These are phyloP conservation scores for Aureobasidium pullulans DNA, from an alignment of 2,329 filamentous ascomycete species.

Conservation along the genomic window DNA sequence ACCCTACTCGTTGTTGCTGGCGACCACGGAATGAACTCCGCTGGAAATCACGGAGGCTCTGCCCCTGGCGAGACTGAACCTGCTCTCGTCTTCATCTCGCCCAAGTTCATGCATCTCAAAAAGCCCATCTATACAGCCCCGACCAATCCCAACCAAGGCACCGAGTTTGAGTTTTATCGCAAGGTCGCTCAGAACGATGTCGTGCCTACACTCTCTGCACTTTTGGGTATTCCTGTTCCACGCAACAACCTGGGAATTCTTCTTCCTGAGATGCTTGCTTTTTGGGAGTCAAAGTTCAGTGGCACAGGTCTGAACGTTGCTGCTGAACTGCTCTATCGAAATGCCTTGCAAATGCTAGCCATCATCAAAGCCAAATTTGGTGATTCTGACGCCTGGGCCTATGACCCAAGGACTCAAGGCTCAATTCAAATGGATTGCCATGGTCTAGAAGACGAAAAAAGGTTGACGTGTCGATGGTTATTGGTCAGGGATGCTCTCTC, in stretches of 20 bases:
- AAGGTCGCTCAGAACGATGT: constrained; percentile 91
- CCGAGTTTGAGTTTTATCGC: constrained; percentile 74
- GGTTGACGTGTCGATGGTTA: constrained; percentile 64
- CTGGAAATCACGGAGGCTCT: constrained; percentile 91
- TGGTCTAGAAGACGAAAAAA: constrained; percentile 15
- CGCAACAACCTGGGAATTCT: constrained; percentile 86
- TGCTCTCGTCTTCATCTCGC: constrained; percentile 83
- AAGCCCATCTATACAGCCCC: constrained; percentile 41
- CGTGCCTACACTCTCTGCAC: constrained; percentile 75
- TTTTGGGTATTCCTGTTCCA: constrained; percentile 81
- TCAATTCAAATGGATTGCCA: constrained; percentile 18
- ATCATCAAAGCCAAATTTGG: constrained; percentile 70
- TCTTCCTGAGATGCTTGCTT: constrained; percentile 66
- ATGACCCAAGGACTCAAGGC: neutral
- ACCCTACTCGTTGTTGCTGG: constrained; percentile 82
- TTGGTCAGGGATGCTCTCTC: neutral
- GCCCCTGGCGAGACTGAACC: constrained; percentile 90
- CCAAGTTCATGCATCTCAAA: constrained; percentile 60
- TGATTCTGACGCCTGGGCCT: constrained; percentile 20
- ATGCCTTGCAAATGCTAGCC: constrained; percentile 70
- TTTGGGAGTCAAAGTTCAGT: constrained; percentile 52
- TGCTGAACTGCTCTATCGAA: constrained; percentile 64
- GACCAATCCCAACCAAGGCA: constrained; percentile 45
- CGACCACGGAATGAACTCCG: constrained; percentile 99
- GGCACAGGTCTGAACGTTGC: constrained; percentile 27